Base-by-base conservation (phyloP, 768 basidiomycete genomes). In the Hygrocybe coccinea region DNA sequence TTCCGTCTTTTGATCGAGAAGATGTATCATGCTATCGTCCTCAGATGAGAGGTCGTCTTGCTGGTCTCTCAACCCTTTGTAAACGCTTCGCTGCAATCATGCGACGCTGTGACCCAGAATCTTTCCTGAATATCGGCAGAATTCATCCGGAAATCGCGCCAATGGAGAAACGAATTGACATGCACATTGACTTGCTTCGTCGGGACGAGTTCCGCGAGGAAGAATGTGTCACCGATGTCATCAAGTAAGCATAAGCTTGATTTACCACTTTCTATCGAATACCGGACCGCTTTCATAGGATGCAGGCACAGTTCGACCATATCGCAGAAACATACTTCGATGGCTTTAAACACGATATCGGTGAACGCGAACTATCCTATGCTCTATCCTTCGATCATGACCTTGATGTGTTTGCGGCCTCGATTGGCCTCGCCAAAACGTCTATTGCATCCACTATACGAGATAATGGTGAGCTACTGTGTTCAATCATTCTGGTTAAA, bases 221-320 rank as follows among this genome's bases (percentile, higher is more conserved):
- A 74, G 95, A 98, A 64, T 97, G 95, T 69, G 91, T 91, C 17
- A 86, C 79, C 62, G 97, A 98, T 65, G 77, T 98, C 41, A 76
- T 80, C 60, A 94, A 89, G 95, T 95, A 64, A 55, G 87, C 74
- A 29, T 24, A 8, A 19, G 15, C 12, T 46, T 46, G 15, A 9
- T 17, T 50, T 29, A 8, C 29, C 8, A 3, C 46, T 17, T 21
- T 10, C 14, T 21, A 1, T 55, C 25, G 45, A 14, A 24, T 50
- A 22, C 17, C 19, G 10, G 1, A 9, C 25, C n/a, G 43, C 17
- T 34, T 43, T 9, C 43, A 10, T 62, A 97, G 94, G 73, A 85
- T 97, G 69, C 85, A 94, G 61, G 86, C 89, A 0, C 93, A 97
- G 67, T 93, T 95, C 60, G 91, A 95, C 54, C 95, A 97, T 67